Conservation (phyloP, 352 stramenopile species). For the Phytopythium sindhum region DNA sequence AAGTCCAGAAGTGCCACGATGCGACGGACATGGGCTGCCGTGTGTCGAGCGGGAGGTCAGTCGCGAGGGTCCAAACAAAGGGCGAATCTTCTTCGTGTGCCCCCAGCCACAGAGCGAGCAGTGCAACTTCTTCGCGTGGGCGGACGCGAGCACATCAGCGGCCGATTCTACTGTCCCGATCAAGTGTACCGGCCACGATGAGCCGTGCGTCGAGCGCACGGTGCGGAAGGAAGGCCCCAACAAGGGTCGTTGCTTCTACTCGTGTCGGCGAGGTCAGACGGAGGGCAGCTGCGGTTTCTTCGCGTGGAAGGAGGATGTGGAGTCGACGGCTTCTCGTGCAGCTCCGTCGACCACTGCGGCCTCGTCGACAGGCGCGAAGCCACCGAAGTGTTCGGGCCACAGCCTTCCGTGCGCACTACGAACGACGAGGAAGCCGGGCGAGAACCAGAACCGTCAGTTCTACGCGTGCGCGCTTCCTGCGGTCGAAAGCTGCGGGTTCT, state of each 20-base stretch:
- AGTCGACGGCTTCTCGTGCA: not conserved
- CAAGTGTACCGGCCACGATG: slow-evolving; percentile 55
- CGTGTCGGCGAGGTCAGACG: slow-evolving; percentile 41
- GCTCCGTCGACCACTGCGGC: slow-evolving; percentile 5
- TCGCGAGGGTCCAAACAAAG: slow-evolving; percentile 86
- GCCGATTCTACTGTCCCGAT: slow-evolving; percentile 9
- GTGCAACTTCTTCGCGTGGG: slow-evolving; percentile 93
- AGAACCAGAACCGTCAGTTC: slow-evolving; percentile 92
- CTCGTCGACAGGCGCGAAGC: slow-evolving; percentile 1
- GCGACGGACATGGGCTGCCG: slow-evolving; percentile 40
- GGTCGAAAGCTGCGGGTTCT: slow-evolving; percentile 82
- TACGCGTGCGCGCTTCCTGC: slow-evolving; percentile 83
- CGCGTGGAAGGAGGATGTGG: slow-evolving; percentile 66
- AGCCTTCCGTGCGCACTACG: slow-evolving; percentile 37
- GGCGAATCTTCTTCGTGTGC: slow-evolving; percentile 91
- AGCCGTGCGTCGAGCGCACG: slow-evolving; percentile 60
- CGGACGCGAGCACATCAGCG: slow-evolving; percentile 36
- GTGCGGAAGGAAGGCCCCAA: slow-evolving; percentile 64
- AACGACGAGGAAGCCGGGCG: slow-evolving; percentile 39
- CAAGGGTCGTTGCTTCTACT: slow-evolving; percentile 64
- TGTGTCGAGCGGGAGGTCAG: slow-evolving; percentile 53
- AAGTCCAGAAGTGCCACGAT: slow-evolving; percentile 28
- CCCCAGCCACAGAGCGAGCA: slow-evolving; percentile 77
- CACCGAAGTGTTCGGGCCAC: slow-evolving; percentile 46
- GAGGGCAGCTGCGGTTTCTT: slow-evolving; percentile 76